Conservation (phyloP, 768 basidiomycete genomes). For the Suillus weaverae region DNA sequence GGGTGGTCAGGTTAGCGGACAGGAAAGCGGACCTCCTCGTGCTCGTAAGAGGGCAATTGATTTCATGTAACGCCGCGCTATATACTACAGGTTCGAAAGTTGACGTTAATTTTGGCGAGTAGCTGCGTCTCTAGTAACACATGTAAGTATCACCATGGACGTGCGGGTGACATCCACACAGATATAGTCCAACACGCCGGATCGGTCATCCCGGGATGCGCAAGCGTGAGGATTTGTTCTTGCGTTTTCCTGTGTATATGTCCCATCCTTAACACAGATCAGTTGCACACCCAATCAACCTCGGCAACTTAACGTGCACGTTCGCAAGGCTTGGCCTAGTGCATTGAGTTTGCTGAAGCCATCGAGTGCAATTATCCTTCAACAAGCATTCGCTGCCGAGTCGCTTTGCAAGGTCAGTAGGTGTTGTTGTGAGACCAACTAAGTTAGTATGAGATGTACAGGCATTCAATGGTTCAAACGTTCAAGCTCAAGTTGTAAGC, state of each 20-base stretch:
- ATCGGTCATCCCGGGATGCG: no score
- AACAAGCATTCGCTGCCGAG: not conserved
- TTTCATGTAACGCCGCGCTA: conserved; percentile 53
- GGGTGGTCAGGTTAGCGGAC: conserved; percentile 8
- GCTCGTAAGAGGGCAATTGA: conserved; percentile 74
- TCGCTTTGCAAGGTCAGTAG: not conserved
- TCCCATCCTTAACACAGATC: no score
- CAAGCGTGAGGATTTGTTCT: no score
- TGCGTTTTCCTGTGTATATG: no score
- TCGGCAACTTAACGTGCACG: no score
- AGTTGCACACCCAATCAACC: no score
- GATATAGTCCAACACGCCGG: no score
- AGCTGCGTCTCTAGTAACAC: not conserved
- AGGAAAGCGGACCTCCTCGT: conserved; percentile 27
- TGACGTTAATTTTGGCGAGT: not conserved
- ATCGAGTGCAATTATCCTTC: not conserved
- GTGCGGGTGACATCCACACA: no score
- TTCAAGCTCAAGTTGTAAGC: no score
- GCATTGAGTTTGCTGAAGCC: not conserved
- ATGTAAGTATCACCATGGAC: no score
- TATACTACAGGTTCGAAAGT: not conserved
- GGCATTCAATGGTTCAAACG: no score
- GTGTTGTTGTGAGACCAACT: not conserved
- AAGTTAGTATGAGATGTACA: not conserved
- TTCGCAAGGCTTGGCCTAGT: not conserved